Evolutionary conservation across 176 grass and related monocot species (phyloP).

Genomic region (Triticum turgidum): DNA sequence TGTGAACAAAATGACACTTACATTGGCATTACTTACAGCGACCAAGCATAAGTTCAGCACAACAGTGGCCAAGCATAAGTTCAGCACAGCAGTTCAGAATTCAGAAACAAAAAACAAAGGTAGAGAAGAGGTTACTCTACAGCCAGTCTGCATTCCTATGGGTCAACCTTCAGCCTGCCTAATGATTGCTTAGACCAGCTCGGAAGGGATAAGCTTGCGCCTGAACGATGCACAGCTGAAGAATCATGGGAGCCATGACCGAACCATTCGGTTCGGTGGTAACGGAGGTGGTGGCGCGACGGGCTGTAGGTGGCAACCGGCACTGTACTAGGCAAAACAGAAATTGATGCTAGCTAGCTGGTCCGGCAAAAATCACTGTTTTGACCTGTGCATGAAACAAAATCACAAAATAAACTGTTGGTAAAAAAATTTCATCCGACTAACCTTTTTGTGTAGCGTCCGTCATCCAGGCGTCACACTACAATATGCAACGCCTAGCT

Average conservation of each 20-base stretch:
- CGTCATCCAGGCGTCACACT: too few relatives aligned
- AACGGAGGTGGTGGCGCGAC: slow-evolving; percentile 4
- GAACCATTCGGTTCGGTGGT: neutral
- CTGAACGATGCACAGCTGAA: neutral
- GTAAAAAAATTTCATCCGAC: too few relatives aligned
- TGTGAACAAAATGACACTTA: neutral
- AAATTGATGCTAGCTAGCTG: slow-evolving; percentile 5
- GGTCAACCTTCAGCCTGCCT: neutral
- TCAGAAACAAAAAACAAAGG: too few relatives aligned
- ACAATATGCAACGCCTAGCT: too few relatives aligned
- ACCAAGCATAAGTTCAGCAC: too few relatives aligned
- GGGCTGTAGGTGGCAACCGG: neutral
- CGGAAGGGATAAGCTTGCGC: neutral
- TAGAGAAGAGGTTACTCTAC: neutral
- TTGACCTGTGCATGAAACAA: too few relatives aligned
- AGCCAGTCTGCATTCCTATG: neutral
- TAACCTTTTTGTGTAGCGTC: too few relatives aligned
- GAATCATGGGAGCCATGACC: slow-evolving; percentile 7
- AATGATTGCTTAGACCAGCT: neutral
- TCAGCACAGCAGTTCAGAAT: too few relatives aligned
- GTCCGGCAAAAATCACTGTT: too few relatives aligned
- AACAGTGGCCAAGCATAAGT: too few relatives aligned
- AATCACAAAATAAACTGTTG: too few relatives aligned
- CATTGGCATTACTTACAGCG: neutral
- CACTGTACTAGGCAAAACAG: slow-evolving; percentile 15